A percentile compares a stretch with the other conserved stretches of the same genome.
Evolutionary conservation across 148 eudicot genomes (phyloP).

Genomic region (Vaccinium macrocarpon): DNA sequence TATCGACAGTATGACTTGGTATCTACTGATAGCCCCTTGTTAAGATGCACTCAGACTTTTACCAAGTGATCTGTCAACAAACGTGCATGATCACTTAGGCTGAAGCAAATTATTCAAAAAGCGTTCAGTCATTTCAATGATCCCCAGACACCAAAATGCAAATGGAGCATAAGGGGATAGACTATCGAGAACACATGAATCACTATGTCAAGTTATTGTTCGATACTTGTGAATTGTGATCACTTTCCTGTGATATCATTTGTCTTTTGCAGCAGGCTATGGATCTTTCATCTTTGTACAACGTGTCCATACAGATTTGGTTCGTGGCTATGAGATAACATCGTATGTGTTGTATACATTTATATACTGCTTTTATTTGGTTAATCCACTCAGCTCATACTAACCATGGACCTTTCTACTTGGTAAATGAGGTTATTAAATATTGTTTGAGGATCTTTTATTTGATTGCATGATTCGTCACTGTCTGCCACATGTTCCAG

Average conservation of each 20-base stretch:
- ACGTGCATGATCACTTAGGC: not conserved
- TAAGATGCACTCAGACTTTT: not conserved
- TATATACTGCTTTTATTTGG: constrained; percentile 1
- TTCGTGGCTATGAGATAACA: not conserved
- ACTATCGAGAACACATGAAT: not conserved
- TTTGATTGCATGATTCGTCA: not conserved
- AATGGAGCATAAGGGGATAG: too few relatives aligned
- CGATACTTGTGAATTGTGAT: not conserved
- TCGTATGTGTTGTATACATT: not conserved
- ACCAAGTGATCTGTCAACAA: not conserved
- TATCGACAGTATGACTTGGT: not conserved
- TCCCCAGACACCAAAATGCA: too few relatives aligned
- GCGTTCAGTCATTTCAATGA: not conserved
- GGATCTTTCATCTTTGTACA: not conserved
- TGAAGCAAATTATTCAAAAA: not conserved
- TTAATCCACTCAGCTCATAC: not conserved
- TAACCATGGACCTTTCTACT: not conserved
- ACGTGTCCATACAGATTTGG: not conserved
- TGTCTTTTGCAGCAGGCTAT: not conserved
- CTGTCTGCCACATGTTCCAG: not conserved
- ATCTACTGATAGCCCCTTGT: not conserved
- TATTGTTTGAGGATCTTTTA: not conserved
- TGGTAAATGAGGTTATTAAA: not conserved
- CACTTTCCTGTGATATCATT: not conserved
- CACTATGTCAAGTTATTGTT: not conserved